Percentiles rank a stretch among this genome's conserved stretches.
These are phyloP conservation scores for Trametes elegans DNA, from an alignment of 768 basidiomycete species.

Conservation along the genomic window DNA sequence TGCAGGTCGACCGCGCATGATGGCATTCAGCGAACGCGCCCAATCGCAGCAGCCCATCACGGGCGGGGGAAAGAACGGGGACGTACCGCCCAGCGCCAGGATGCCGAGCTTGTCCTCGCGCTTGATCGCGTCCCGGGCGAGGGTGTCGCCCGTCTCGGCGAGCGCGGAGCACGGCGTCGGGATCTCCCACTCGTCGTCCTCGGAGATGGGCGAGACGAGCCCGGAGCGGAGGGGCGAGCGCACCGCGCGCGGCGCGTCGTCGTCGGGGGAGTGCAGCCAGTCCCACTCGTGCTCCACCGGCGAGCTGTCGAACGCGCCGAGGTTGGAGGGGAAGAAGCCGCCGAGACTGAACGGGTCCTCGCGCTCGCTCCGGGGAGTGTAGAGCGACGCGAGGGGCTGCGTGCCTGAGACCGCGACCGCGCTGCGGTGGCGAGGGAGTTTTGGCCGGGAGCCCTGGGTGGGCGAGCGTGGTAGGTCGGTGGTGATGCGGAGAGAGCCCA, in stretches of 20 bases:
- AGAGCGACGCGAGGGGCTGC: constrained; percentile 2
- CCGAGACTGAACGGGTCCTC: constrained; percentile 49
- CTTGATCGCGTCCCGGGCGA: constrained; percentile 36
- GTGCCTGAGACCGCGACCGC: constrained; percentile 18
- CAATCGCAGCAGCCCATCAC: not conserved
- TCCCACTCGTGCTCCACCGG: constrained; percentile 33
- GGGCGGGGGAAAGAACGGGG: not conserved
- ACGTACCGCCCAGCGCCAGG: constrained; percentile 42
- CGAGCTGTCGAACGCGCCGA: constrained; percentile 15
- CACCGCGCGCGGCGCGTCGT: constrained; percentile 19
- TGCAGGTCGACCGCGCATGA: not conserved
- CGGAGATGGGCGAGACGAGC: constrained; percentile 20
- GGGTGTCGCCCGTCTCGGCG: constrained; percentile 33
- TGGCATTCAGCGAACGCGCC: not conserved
- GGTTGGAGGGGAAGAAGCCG: constrained; percentile 45
- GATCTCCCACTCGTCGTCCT: constrained; percentile 22
- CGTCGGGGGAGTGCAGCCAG: constrained; percentile 38
- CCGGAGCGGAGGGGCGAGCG: constrained; percentile 13
- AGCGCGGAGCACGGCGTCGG: constrained; percentile 29
- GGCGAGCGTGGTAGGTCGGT: constrained; percentile 2
- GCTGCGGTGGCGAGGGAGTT: constrained; percentile 21
- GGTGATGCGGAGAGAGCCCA: constrained; percentile 14
- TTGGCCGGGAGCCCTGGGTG: constrained; percentile 18
- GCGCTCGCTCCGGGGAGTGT: constrained; percentile 28
- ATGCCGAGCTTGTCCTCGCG: constrained; percentile 52